Evolutionary conservation across 805 yeast species (phyloP), one percentile per base, ranked within the genome.

Genomic region (Peterozyma xylosa): DNA sequence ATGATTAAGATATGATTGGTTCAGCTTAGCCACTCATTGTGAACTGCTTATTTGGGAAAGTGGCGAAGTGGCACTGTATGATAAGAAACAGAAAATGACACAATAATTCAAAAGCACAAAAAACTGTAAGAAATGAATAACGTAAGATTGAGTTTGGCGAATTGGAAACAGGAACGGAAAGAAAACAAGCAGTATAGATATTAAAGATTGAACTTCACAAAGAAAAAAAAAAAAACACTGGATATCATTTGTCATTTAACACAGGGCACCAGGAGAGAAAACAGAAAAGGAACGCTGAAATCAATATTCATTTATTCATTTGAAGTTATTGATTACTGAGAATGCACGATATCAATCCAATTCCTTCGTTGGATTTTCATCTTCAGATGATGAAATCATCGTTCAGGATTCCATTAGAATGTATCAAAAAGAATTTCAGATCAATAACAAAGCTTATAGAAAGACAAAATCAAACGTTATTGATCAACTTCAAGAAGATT

Each of bases 321-420:
- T 9, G 17, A 30, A 37, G 13, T 18, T n/a, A n/a, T n/a, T n/a
- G n/a, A 35, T 14, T 9, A 16, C 38, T n/a, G n/a, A 35, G 14
- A 37, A 35, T 35, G 27, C 27, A 21, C 7, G 27, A 21, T 21
- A 21, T 21, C 27, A 21, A 21, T 21, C 27, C 27, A n/a, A 37
- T 45, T 36, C 72, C 71, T 7, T 52, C 63, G 4, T 66, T 67
- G 7, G 74, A 73, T 46, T 69, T 69, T 51, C 71, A 71, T 45
- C 49, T 73, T 41, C 76, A 74, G 47, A 59, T 80, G 32, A 79
- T 78, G 52, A 76, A 71, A 55, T 71, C 82, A 10, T 78, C 78
- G 42, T 78, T 86, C 59, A 70, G 74, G 42, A 79, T 84, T 1
- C 95, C 96, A 1, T 69, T 74, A 27, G 93, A 85, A 54, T 64